Evolutionary conservation across 257 asterid species (phyloP), one percentile per base, ranked within the genome.

Genomic region (Nicotiana tomentosiformis): DNA sequence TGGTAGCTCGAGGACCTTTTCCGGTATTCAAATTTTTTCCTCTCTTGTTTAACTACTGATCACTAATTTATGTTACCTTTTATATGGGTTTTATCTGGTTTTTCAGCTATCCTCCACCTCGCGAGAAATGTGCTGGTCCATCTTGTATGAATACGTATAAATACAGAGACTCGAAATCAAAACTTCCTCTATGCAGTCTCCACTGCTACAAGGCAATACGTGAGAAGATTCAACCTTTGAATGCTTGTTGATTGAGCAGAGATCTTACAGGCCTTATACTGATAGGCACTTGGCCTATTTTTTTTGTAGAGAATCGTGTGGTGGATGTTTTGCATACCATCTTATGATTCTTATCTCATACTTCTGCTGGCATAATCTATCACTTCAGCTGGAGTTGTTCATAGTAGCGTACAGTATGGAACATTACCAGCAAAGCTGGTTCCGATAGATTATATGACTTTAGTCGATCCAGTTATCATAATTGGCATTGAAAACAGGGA

Each of bases 181-280:
- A 93, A 78, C 89, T 94, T 67, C 97, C 96, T 20, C 96, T 93
- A 68, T 94, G 95, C 89, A 94, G 97, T 85, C 97, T 94, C 64
- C 89, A 80, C 26, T 93, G 98, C 90, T 93, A 92, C 90, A 93
- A 87, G 87, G 96, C 94, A 80, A 77, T 91, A 80, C 90, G 84
- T 12, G 84, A 86, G 74, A 90, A 89, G 85, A 68, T 76, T 32
- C 89, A 72, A 62, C 82, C 84, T 46, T 70, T 87, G 6, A 76
- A 87, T 81, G 88, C 95, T 88, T 90, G 93, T 81, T 91, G 82
- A 88, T 55, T 62, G 80, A 51, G 20, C 79, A 46, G 16, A 74
- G 80, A 43, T 74, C 80, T 16, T 53, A 29, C 43, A 4, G 64
- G 14, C 80, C 29, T 51, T 35, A 29, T 26, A 29, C 43, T 49